These are phyloP conservation scores for Pneumocystis murina DNA, from an alignment of 1,139 yeast species.

Conservation along the genomic window DNA sequence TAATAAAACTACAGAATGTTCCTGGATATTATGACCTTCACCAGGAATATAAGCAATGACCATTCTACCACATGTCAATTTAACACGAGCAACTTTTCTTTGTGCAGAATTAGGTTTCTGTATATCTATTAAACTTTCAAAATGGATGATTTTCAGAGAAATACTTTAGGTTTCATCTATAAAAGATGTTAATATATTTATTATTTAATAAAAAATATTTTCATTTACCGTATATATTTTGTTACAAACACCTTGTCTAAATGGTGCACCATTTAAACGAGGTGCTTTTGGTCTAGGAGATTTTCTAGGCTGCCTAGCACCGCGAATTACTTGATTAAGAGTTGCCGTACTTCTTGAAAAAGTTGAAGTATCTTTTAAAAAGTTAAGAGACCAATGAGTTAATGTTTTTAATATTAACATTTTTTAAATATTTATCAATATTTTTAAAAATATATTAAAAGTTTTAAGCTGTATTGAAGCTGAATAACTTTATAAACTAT, in stretches of 20 bases:
- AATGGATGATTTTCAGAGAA: conserved; percentile 56
- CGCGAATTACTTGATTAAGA: conserved; percentile 16
- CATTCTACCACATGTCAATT: conserved; percentile 78
- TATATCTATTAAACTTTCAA: conserved; percentile 76
- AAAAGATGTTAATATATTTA: too few species aligned
- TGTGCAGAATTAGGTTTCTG: conserved; percentile 98
- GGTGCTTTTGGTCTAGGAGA: conserved; percentile 7
- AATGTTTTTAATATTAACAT: not conserved
- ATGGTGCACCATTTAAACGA: conserved; percentile 10
- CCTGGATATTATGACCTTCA: conserved; percentile 96
- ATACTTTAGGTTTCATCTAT: not conserved
- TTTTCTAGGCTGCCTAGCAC: conserved; percentile 12
- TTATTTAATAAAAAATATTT: not conserved
- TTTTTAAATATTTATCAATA: not conserved
- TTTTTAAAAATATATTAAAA: too few species aligned
- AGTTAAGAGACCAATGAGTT: too few species aligned
- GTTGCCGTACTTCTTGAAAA: conserved; percentile 11
- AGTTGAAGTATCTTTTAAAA: not conserved
- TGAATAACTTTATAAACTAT: too few species aligned
- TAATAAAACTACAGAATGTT: conserved; percentile 87
- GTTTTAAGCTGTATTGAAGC: too few species aligned
- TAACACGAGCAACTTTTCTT: conserved; percentile 90
- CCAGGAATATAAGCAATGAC: conserved; percentile 94
- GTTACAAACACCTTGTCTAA: conserved; percentile 12
- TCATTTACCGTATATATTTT: conserved; percentile 9